Evolutionary conservation across 1,284 basidiomycete species (phyloP).

Genomic region (Schizopora paradoxa): DNA sequence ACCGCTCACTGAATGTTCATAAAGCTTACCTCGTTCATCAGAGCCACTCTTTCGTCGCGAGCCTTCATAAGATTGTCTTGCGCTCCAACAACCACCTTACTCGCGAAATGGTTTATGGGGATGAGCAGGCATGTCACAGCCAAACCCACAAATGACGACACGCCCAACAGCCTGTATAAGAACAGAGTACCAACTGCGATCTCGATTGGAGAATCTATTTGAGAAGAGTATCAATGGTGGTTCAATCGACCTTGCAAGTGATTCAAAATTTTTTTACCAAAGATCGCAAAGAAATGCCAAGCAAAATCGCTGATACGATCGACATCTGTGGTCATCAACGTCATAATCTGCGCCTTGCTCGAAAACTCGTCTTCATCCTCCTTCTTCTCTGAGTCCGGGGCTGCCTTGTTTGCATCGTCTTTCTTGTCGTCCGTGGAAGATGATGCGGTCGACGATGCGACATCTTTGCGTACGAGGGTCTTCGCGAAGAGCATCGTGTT

Average conservation of each 20-base stretch:
- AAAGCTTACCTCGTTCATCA: constrained; percentile 83
- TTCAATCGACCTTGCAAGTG: constrained; percentile 17
- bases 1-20: not conserved
- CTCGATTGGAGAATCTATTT: constrained; percentile 79
- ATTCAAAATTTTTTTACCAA: constrained; percentile 38
- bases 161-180: constrained; percentile 76
- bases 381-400: constrained; percentile 25
- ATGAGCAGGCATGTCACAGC: constrained; percentile 79
- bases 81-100: constrained; percentile 75
- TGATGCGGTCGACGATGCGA: constrained; percentile 56
- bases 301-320: constrained; percentile 84
- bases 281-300: constrained; percentile 69
- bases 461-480: constrained; percentile 83
- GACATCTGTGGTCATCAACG: constrained; percentile 84
- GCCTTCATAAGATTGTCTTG: constrained; percentile 92
- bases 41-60: constrained; percentile 80
- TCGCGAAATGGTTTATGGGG: constrained; percentile 84
- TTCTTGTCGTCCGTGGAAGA: constrained; percentile 24
- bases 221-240: constrained; percentile 2
- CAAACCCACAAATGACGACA: constrained; percentile 77
- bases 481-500: constrained; percentile 87
- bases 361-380: constrained; percentile 76
- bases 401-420: constrained; percentile 26
- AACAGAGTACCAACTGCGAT: constrained; percentile 77
- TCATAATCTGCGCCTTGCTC: constrained; percentile 89